Conservation (phyloP, 2,329 filamentous ascomycete genomes). For the Monilinia aucupariae region DNA sequence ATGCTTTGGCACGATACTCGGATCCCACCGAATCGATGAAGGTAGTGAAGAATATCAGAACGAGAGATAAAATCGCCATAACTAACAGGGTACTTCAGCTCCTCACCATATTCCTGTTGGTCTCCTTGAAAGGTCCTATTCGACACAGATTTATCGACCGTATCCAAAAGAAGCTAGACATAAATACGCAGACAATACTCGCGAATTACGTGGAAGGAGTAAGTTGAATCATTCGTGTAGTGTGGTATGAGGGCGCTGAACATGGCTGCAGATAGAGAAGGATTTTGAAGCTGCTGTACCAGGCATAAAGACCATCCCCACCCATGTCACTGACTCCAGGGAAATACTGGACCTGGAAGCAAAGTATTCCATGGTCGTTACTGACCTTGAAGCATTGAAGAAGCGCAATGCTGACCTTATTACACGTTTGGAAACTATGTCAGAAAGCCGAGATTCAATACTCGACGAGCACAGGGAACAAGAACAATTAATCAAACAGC, state of each 20-base stretch:
- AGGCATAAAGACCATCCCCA: not conserved
- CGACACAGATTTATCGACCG: constrained; percentile 48
- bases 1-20: constrained; percentile 52
- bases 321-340: not conserved
- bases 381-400: constrained; percentile 50
- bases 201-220: constrained; percentile 31
- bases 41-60: constrained; percentile 35
- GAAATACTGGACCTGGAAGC: constrained; percentile 42
- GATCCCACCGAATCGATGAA: constrained; percentile 50
- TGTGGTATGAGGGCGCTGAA: not conserved
- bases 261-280: constrained; percentile 4
- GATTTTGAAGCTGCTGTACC: constrained; percentile 13
- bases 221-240: not conserved
- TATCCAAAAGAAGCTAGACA: constrained; percentile 41
- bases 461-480: constrained; percentile 50
- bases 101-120: constrained; percentile 57
- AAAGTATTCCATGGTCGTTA: constrained; percentile 38
- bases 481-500: constrained; percentile 41
- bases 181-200: constrained; percentile 40
- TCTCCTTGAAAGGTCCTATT: constrained; percentile 55
- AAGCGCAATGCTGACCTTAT: constrained; percentile 55
- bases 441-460: constrained; percentile 57
- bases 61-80: constrained; percentile 5
- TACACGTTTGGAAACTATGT: constrained; percentile 54
- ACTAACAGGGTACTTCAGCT: constrained; percentile 42